These are phyloP conservation scores for Chrysanthemum makinoi DNA, from an alignment of 129 eudicot genomes.

Conservation along the genomic window DNA sequence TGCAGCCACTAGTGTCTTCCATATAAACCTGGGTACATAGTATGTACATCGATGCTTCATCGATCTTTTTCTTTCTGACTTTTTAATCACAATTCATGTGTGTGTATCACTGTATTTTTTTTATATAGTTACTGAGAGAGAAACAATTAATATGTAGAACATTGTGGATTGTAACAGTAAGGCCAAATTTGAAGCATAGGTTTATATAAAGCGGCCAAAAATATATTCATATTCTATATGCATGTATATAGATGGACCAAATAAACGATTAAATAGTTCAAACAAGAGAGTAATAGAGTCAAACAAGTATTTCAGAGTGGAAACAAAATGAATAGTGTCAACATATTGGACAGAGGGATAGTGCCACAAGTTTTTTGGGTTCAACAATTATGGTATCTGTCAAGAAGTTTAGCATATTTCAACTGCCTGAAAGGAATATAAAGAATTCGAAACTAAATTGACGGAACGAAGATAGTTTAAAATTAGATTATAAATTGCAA, in stretches of 20 bases:
- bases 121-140: background rate
- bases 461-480: too few relatives aligned
- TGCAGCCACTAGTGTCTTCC: constrained; percentile 29
- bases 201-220: background rate
- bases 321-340: too few relatives aligned
- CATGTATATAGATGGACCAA: background rate
- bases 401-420: background rate
- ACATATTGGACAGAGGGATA: too few relatives aligned
- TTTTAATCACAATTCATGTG: background rate
- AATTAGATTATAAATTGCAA: background rate
- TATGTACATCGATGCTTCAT: constrained; percentile 30
- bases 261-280: background rate
- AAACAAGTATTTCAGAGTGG: constrained; percentile 10
- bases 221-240: background rate
- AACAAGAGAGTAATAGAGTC: constrained; percentile 24
- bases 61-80: background rate
- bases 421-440: too few relatives aligned
- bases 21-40: constrained; percentile 28
- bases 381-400: too few relatives aligned
- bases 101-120: background rate
- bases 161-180: background rate
- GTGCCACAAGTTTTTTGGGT: too few relatives aligned
- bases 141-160: constrained; percentile 1
- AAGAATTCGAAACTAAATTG: too few relatives aligned
- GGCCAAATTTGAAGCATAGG: background rate